A percentile compares a stretch with the other conserved stretches of the same genome.
Conservation (phyloP, 2,329 filamentous ascomycete genomes). For the Xylaria hypoxylon region DNA sequence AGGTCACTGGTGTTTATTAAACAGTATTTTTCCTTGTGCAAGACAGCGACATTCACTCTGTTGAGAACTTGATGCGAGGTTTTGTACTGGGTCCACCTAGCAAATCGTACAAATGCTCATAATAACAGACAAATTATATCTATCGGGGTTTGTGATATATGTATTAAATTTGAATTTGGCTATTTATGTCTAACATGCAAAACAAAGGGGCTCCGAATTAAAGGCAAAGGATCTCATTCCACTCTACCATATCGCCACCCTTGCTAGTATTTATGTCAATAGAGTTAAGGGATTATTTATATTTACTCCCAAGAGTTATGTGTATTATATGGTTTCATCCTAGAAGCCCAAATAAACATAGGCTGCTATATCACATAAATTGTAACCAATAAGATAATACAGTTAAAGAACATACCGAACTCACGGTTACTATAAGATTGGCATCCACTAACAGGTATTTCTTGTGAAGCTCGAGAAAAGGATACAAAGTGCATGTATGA, state of each 20-base stretch:
- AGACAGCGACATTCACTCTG: background rate
- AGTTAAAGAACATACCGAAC: too few species aligned
- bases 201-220: background rate
- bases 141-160: background rate
- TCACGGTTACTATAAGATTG: too few species aligned
- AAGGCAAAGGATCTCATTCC: background rate
- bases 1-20: background rate
- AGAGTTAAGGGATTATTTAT: background rate
- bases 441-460: too few species aligned
- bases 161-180: background rate
- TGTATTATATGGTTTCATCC: too few species aligned
- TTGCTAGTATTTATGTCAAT: background rate
- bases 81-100: background rate
- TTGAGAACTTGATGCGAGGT: background rate
- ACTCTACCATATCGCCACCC: background rate
- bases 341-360: too few species aligned
- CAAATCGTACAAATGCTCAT: background rate
- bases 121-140: background rate
- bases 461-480: too few species aligned
- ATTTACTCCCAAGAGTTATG: too few species aligned
- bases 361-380: too few species aligned
- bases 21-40: background rate
- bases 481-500: too few species aligned
- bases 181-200: background rate
- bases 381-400: too few species aligned